A percentile compares a stretch with the other conserved stretches of the same genome.
Conservation (phyloP, 163 green algal genomes). For the Dunaliella salina region DNA sequence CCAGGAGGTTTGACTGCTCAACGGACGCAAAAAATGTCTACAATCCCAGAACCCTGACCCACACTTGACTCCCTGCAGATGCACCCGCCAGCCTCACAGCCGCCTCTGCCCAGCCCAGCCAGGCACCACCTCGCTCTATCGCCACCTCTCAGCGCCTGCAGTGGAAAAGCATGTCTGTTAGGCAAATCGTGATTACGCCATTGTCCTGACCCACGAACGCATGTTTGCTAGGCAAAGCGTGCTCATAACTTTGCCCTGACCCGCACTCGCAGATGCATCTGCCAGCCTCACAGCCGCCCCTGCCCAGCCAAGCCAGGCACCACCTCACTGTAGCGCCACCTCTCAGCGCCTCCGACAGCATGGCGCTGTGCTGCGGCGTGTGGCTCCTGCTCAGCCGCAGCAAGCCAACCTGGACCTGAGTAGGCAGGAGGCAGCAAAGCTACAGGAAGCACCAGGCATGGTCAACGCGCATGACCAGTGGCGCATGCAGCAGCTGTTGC, state of each 20-base stretch:
- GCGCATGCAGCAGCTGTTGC: neutral
- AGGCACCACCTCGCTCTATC: too few species aligned
- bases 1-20: too few species aligned
- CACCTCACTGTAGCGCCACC: neutral
- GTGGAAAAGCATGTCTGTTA: too few species aligned
- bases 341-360: neutral
- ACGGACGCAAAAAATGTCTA: too few species aligned
- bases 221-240: too few species aligned
- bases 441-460: neutral
- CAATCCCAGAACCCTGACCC: too few species aligned
- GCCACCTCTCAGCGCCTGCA: too few species aligned
- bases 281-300: neutral
- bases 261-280: neutral
- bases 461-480: neutral
- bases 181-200: too few species aligned
- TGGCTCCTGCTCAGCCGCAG: neutral
- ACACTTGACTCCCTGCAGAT: too few species aligned
- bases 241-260: too few species aligned
- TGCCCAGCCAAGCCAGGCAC: neutral
- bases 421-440: neutral
- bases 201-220: too few species aligned
- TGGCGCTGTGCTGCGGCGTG: neutral
- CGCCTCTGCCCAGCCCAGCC: neutral
- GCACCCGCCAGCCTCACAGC: too few species aligned
- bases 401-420: neutral